Evolutionary conservation across 441 rosid species (phyloP).

Genomic region (Jatropha multifida): DNA sequence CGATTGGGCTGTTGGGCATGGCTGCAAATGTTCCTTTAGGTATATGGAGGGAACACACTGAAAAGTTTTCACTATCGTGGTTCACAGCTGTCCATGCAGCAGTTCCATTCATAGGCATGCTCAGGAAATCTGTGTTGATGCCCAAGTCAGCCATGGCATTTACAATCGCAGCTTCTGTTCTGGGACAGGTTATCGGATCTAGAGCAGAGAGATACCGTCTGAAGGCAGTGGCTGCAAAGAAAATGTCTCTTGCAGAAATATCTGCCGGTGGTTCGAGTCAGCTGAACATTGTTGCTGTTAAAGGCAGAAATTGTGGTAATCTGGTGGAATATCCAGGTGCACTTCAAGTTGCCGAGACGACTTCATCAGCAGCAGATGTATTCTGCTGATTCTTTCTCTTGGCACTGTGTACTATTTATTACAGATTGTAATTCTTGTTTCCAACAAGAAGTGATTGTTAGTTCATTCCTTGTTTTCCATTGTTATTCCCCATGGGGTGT

Average conservation of each 20-base stretch:
- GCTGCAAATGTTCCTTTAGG: slow-evolving; percentile 82
- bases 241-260: slow-evolving; percentile 28
- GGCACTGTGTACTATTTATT: neutral
- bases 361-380: slow-evolving; percentile 37
- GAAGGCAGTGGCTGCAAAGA: slow-evolving; percentile 44
- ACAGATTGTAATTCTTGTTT: slow-evolving; percentile 10
- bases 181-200: slow-evolving; percentile 85
- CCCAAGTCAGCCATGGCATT: slow-evolving; percentile 87
- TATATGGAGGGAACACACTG: slow-evolving; percentile 80
- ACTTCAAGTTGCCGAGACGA: slow-evolving; percentile 34
- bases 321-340: slow-evolving; percentile 35
- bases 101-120: slow-evolving; percentile 85
- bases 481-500: slow-evolving; percentile 2
- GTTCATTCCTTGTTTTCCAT: slow-evolving; percentile 16
- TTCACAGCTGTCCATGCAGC: slow-evolving; percentile 82
- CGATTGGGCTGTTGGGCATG: slow-evolving; percentile 80
- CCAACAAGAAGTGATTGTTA: neutral
- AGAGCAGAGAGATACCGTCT: slow-evolving; percentile 79
- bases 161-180: slow-evolving; percentile 73
- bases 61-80: slow-evolving; percentile 74
- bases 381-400: slow-evolving; percentile 34
- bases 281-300: slow-evolving; percentile 35
- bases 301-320: slow-evolving; percentile 34
- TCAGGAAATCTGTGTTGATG: slow-evolving; percentile 80
- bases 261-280: slow-evolving; percentile 25